Base-by-base conservation (phyloP, 164 flowering plant species). In the Vitis riparia region DNA sequence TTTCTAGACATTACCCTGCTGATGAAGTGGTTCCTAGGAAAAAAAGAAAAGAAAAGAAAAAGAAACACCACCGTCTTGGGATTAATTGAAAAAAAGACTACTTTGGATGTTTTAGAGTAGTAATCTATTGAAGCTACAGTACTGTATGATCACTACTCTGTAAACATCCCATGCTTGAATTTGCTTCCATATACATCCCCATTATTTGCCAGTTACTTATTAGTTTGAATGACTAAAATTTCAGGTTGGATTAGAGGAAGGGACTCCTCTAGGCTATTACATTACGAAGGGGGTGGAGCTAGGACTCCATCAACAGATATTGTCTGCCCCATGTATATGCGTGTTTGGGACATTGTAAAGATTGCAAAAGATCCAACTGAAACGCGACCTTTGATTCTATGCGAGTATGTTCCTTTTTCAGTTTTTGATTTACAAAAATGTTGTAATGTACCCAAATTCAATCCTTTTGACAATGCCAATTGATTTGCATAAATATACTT, bases 281-380 rank as follows among this genome's bases (percentile, higher is more conserved):
- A 95, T 78, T 95, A 95, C 74, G 99, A 95, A 84, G 97, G 98
- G 63, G 99, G 99, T 65, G 97, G 98, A 59, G 83, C 99, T 27
- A 86, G 97, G 82, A 95, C 99, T 55, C 37, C 92, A 61, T 93
- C 98, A 11, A 95, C 99, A 29, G 98, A 95, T 79, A 87, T 95
- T 70, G 84, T 95, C 4, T 95, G 99, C 70, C 99, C 99, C 3
- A 95, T 95, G 99, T 95, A 93, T 72, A 91, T 89, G 95, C 99
- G 99, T 72, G 85, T 93, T 48, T 89, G 91, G 97, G 94, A 89
- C 83, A 90, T 91, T 12, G 81, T 93, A 68, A 86, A 86, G 77
- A 90, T 95, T 80, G 98, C 99, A 52, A 80, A 86, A 44, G 99
- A 95, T 81, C 92, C 92, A 51, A 76, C 66, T 68, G 98, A 95